Evolutionary conservation across 768 basidiomycete species (phyloP), one percentile per base, ranked within the genome.

Genomic region (Psilocybe cubensis): DNA sequence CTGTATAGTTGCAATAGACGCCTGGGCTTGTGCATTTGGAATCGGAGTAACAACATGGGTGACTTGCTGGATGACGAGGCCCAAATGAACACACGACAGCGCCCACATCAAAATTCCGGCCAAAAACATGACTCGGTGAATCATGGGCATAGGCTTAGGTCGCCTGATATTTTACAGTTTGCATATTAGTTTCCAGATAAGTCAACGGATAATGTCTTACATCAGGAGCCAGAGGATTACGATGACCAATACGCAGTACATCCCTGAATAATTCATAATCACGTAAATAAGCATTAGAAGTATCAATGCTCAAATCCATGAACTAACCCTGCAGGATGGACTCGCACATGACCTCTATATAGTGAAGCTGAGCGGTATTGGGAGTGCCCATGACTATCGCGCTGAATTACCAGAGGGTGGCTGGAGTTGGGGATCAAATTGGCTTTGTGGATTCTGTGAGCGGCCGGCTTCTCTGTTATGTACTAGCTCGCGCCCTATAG

Each of bases 341-440:
- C 44, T 54, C 53, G 44, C 42, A 46, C 53, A 54, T 54, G 14
- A 54, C 53, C 24, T 54, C 53, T 14, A 54, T 33, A 46, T 54
- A 54, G 24, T 54, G 53, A 18, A 54, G 44, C 21, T 54, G 53
- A 8, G 53, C 14, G 23, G 53, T 29, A 25, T 54, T 54, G 20
- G 53, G 53, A 33, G 25, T 44, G 29, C 53, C 53, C 53, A 54
- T 54, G 28, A 17, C 28, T 27, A 21, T 21, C 11, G 42, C 20
- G 42, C 18, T 44, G 23, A 8, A 42, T 7, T 42, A 42, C 41
- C 27, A 21, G 52, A n/a, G 20, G 35, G n/a, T 17, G n/a, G 6
- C 35, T 38, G 35, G 35, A 5, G 12, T 11, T 17, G 35, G 35
- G 35, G 35, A 11, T 38, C 14, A 17, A 38, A 38, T 4, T 38